Conservation (phyloP, 2,329 filamentous ascomycete genomes). For the Phialophora chinensis region DNA sequence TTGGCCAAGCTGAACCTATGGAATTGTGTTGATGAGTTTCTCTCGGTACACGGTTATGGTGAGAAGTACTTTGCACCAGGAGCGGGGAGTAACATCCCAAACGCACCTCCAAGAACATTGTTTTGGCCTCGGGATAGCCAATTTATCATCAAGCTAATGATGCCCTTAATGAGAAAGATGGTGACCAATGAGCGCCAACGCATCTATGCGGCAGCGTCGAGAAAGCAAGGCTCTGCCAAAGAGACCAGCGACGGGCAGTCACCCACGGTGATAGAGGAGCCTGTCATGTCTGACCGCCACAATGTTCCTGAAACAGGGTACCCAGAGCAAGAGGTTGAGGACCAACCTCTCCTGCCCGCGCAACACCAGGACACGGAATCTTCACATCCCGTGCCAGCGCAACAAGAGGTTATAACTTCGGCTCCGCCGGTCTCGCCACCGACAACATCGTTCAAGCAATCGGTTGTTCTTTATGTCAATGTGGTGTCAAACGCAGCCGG, state of each 20-base stretch:
- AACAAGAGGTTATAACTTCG: constrained; percentile 12
- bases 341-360: not conserved
- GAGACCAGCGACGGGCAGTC: constrained; percentile 18
- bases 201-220: constrained; percentile 62
- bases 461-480: constrained; percentile 37
- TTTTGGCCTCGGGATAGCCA: constrained; percentile 62
- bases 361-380: constrained; percentile 13
- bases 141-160: constrained; percentile 63
- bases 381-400: not conserved
- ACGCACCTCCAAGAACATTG: constrained; percentile 53
- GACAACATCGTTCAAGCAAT: constrained; percentile 30
- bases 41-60: constrained; percentile 58
- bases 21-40: constrained; percentile 62
- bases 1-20: constrained; percentile 63
- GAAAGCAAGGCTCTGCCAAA: constrained; percentile 51
- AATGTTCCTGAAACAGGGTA: constrained; percentile 3
- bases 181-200: constrained; percentile 66
- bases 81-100: constrained; percentile 37
- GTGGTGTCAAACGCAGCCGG: constrained; percentile 36
- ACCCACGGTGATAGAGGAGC: constrained; percentile 8
- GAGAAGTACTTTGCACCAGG: constrained; percentile 56
- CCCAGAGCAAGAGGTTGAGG: constrained; percentile 11
- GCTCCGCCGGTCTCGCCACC: constrained; percentile 6
- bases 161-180: constrained; percentile 62
- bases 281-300: constrained; percentile 4